Base-by-base conservation (phyloP, 768 basidiomycete genomes). In the Tricholoma hemisulphureum region DNA sequence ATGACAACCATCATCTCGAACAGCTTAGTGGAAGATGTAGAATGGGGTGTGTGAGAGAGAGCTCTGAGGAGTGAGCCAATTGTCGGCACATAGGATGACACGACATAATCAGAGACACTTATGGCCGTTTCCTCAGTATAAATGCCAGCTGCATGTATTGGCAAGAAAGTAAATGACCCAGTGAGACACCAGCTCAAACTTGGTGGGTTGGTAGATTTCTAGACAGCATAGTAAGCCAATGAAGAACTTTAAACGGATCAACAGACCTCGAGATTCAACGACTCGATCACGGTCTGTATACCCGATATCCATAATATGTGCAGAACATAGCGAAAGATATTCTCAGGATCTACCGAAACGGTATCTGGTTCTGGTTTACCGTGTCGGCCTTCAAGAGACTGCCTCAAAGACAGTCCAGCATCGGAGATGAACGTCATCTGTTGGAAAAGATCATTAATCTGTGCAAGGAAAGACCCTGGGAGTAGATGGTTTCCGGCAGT, bases 61-160 rank as follows among this genome's bases (percentile, higher is more conserved):
- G 49, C 49, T 18, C 26, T 50, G 11, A 50, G 49, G 31, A 50
- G 49, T 29, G 49, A 28, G 29, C 49, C 49, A 18, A 50, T 29
- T 29, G 26, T 50, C n/a, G 49, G 49, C n/a, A 32, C 31, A 32
- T 50, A 50, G 31, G 46, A 49, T n/a, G 46, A 49, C 13, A 50
- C 49, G 20, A 32, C 49, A 50, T 50, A 26, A 50, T 50, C 49
- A 29, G 49, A 28, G n/a, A 50, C n/a, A 29, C 28, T 50, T 18
- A 50, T 20, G 16, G 49, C n/a, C n/a, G 26, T n/a, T 9, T 23
- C 31, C 31, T n/a, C 49, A 31, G 49, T 29, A 51, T 51, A 51
- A 21, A 51, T 51, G 28, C 49, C 49, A 29, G 49, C 49, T 29
- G 49, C 49, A 51, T 51, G 49, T 24, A 51, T 51, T 1, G 49